Evolutionary conservation across 2,329 filamentous ascomycete genomes (phyloP).

Genomic region (Geosmithia putterillii): DNA sequence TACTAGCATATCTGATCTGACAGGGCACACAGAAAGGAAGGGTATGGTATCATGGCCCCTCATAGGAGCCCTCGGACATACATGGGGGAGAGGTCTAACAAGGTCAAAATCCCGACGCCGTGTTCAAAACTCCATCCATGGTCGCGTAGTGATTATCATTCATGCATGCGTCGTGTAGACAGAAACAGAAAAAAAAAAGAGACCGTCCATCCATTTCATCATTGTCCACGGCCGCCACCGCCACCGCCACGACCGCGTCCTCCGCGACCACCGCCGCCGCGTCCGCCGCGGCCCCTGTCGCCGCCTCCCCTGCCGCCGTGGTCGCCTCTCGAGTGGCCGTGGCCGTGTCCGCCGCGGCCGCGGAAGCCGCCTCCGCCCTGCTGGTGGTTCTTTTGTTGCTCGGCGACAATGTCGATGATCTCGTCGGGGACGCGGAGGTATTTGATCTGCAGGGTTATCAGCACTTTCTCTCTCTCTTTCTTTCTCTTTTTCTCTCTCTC

Average conservation of each 20-base stretch:
- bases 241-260: conserved; percentile 15
- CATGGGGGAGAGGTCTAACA: too few relatives aligned
- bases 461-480: too few relatives aligned
- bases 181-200: background rate
- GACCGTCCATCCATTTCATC: too few relatives aligned
- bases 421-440: conserved; percentile 94
- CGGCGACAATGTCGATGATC: conserved; percentile 87
- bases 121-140: too few relatives aligned
- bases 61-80: too few relatives aligned
- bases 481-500: too few relatives aligned
- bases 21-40: too few relatives aligned
- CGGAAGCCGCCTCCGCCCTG: conserved; percentile 51
- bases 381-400: conserved; percentile 71
- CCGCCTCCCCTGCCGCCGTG: conserved; percentile 44
- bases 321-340: conserved; percentile 46
- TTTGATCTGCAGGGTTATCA: conserved; percentile 60
- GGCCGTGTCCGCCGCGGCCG: conserved; percentile 45
- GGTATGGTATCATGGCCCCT: too few relatives aligned
- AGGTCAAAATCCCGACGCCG: too few relatives aligned
- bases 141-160: background rate
- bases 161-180: background rate
- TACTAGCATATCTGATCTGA: too few relatives aligned
- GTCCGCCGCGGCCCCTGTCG: conserved; percentile 33
- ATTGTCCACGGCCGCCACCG: conserved; percentile 1
- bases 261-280: conserved; percentile 20